Base-by-base conservation (phyloP, 805 yeast genomes). In the Yamadazyma tumulicola region DNA sequence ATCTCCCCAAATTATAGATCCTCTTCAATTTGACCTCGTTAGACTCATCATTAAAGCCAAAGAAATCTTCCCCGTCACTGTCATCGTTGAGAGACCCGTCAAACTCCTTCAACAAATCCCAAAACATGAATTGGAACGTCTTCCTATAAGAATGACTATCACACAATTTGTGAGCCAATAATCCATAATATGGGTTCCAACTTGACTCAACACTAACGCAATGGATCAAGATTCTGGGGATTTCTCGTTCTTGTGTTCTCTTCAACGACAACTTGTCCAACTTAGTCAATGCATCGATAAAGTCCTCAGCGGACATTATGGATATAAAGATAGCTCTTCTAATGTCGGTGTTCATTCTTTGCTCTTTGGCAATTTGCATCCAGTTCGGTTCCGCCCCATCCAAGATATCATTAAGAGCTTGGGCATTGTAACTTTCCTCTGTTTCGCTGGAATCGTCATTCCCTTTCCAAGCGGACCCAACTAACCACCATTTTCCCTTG, bases 401-500 rank as follows among this genome's bases (percentile, higher is more conserved):
- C 10, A 82, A 61, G 7, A 81, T 61, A 37, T 79, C 88, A 42
- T 74, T 76, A 38, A 77, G 69, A 2, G 72, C 69, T 4, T 57
- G 59, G 3, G 64, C 52, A 32, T 72, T 72, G 3, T 62, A 55
- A 20, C 42, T 45, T 13, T 41, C 35, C 5, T 39, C 48, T 3
- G 39, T 43, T 32, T 28, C 26, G 17, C 21, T 38, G 14, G 35
- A 39, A 10, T 34, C 43, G 28, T 60, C 68, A 36, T 67, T 62
- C 3, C 96, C 96, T 51, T 79, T 85, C 96, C 97, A 93, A 0
- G 98, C 96, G 1, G 97, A 85, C 32, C 99, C 99, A 19, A 93
- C 91, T 20, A 93, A 68, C 99, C 99, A 93, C 99, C 99, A 93
- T 59, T 91, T 93, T 38, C 99, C 99, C 45, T 79, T 77, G 1